Base-by-base conservation (phyloP, 169 alveolate species). In the Cryptosporidium canis region DNA sequence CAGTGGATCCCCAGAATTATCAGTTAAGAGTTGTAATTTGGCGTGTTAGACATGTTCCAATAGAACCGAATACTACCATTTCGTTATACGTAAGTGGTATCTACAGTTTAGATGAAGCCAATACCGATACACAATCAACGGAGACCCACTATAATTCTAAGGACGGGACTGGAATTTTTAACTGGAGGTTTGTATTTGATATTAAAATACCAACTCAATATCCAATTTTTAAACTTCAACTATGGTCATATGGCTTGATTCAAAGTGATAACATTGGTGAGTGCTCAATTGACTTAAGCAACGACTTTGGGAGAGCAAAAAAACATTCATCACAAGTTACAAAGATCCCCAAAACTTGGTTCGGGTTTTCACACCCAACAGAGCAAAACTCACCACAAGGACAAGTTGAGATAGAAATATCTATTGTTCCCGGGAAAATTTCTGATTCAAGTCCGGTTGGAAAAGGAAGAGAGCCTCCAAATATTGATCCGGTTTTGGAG, bases 401-500 rank as follows among this genome's bases (percentile, higher is more conserved):
- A 8, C 93, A 94, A 43, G 92, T 95, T 9, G 97, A 95, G 85
- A 70, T 94, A 39, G 97, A 95, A 77, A 93, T 94, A 65, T 83
- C 95, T 37, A 93, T 95, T 14, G 72, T 95, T 44, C 92, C 96
- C 12, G 95, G 91, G 16, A 85, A 91, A 12, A 97, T 95, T 45
- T 96, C 98, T 11, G 95, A 94, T 47, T 56, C 91, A 2, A 90
- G 90, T 27, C 96, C 97, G 5, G 98, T 95, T 12, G 98, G 98
- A 29, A 93, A 93, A 83, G 98, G 98, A 18, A 67, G 98, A 44
- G 97, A 95, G 43, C 96, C 94, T 66, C 98, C 98, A 7, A 96
- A 96, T 71, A 82, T 92, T 53, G 96, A 95, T 58, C 98, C 98
- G 7, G 94, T 90, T 83, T 90, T 96, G 16, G 97, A 96, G 5